Evolutionary conservation across 2,329 filamentous ascomycete species (phyloP), one percentile per base, ranked within the genome.

Genomic region (Blastomyces percursus): DNA sequence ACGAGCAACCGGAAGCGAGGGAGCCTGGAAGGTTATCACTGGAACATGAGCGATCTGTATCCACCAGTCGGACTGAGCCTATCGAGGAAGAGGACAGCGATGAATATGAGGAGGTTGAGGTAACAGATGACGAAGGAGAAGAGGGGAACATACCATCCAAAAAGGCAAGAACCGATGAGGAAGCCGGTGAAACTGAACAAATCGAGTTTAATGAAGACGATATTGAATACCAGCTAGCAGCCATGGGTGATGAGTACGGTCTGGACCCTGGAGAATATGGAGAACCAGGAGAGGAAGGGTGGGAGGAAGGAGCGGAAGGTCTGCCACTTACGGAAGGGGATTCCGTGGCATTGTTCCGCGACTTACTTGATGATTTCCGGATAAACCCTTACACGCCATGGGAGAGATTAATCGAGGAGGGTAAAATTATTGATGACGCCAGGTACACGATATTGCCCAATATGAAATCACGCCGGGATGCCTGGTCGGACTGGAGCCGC

Each of bases 181-280:
- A 64, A 66, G 69, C 77, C 14, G 76, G 81, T 14, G 75, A 77
- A 55, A 2, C 32, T 11, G 35, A 27, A 35, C 77, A 80, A 1
- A 77, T 94, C 8, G 93, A 96, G 69, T 96, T 96, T 70, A 90
- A 89, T 62, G 94, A 97, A 73, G 93, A 92, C 61, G 94, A 99
- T 71, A 95, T 99, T 69, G 92, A 90, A 44, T 92, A 87, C 71
- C 94, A 99, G 71, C 80, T 99, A 14, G 89, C 90, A 61, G 87
- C 89, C 32, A 96, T 96, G 90, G 91, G 89, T 61, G 83, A 89
- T 67, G 87, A 90, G n/a, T 91, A 92, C 68, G 90, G 86, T 0
- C 80, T 92, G 38, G 89, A 91, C 48, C 85, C 85, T 0, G 89
- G 86, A 59, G 88, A 91, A 70, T 91, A 91, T 71, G 88, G 87